These are phyloP conservation scores for Halteria grandinella DNA, from an alignment of 73 alveolate species.

Conservation along the genomic window DNA sequence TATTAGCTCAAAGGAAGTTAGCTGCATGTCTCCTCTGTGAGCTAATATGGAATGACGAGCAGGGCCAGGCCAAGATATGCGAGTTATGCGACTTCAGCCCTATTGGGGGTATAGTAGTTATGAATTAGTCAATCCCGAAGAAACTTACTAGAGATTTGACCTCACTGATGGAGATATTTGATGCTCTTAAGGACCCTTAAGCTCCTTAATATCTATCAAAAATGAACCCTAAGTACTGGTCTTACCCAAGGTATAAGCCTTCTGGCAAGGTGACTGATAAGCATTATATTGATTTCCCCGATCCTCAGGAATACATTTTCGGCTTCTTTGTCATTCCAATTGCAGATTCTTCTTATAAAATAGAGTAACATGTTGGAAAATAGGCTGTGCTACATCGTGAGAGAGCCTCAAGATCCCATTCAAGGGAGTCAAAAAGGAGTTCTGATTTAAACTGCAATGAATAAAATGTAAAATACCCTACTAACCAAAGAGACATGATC, in stretches of 20 bases:
- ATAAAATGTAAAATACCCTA: too few species aligned
- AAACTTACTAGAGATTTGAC: background rate
- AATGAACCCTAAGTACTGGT: constrained; percentile 14
- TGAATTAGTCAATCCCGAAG: constrained; percentile 14
- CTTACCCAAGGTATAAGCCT: constrained; percentile 17
- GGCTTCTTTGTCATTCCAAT: constrained; percentile 56
- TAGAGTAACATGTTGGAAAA: too few species aligned
- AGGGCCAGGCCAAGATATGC: constrained; percentile 9
- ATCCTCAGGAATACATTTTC: constrained; percentile 28
- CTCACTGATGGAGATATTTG: background rate
- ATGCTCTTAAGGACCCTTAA: constrained; percentile 5
- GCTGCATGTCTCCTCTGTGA: constrained; percentile 50
- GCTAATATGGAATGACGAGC: constrained; percentile 25
- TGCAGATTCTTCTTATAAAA: too few species aligned
- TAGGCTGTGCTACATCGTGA: too few species aligned
- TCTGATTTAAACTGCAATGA: too few species aligned
- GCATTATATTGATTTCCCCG: constrained; percentile 22
- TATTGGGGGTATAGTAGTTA: constrained; percentile 8
- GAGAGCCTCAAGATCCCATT: too few species aligned
- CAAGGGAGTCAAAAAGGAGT: too few species aligned
- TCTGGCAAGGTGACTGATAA: background rate
- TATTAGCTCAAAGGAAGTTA: constrained; percentile 40
- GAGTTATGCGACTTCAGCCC: constrained; percentile 42
- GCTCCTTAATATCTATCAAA: background rate
- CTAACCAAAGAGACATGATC: too few species aligned